Evolutionary conservation across 495 filamentous ascomycete species (phyloP).

Genomic region (Hypoxylon trugodes): DNA sequence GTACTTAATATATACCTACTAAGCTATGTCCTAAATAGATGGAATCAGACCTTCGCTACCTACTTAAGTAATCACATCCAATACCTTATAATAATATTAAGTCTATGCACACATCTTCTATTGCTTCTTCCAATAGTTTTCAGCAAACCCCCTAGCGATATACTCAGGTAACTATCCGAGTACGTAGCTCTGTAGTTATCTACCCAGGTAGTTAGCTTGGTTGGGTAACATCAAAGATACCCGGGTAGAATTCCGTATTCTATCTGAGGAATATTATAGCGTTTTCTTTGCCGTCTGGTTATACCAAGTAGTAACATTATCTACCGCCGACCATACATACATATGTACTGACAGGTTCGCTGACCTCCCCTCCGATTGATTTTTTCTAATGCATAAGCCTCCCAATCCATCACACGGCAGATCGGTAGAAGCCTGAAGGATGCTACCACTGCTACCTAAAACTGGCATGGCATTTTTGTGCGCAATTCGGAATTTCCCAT

Average conservation of each 20-base stretch:
- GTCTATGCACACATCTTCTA: slow-evolving; percentile 9
- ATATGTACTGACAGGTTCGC: slow-evolving; percentile 5
- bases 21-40: too few species aligned
- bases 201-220: slow-evolving; percentile 7
- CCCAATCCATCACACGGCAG: slow-evolving; percentile 37
- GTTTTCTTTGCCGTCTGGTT: slow-evolving; percentile 13
- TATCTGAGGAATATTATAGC: slow-evolving; percentile 28
- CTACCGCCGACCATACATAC: slow-evolving; percentile 10
- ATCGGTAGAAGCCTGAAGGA: slow-evolving; percentile 33
- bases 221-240: slow-evolving; percentile 35
- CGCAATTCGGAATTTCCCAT: slow-evolving; percentile 27
- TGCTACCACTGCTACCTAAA: slow-evolving; percentile 13
- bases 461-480: slow-evolving; percentile 16
- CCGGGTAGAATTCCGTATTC: slow-evolving; percentile 31
- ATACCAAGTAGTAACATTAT: slow-evolving; percentile 28
- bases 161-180: too few species aligned
- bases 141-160: too few species aligned
- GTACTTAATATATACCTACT: not conserved
- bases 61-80: slow-evolving; percentile 5
- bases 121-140: slow-evolving; percentile 11
- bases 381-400: slow-evolving; percentile 32
- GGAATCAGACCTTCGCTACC: too few species aligned
- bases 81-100: slow-evolving; percentile 15
- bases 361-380: slow-evolving; percentile 33
- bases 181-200: too few species aligned